Evolutionary conservation across 1,139 yeast genomes (phyloP).

Genomic region (Saccharomyces hybrid): DNA sequence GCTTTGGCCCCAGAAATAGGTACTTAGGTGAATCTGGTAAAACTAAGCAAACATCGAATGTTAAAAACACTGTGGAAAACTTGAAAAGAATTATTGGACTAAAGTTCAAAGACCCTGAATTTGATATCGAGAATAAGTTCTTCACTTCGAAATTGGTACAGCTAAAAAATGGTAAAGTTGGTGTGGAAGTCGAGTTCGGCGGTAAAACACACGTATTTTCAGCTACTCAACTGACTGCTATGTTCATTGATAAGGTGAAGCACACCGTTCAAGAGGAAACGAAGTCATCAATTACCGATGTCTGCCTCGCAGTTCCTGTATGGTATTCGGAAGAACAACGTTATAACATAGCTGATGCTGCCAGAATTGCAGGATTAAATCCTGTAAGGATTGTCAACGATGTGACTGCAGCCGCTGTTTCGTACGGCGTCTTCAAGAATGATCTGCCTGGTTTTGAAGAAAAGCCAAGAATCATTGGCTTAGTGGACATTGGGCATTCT

Average conservation of each 20-base stretch:
- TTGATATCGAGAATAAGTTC: constrained; percentile 65
- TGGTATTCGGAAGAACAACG: constrained; percentile 98
- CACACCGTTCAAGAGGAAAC: constrained; percentile 74
- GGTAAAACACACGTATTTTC: constrained; percentile 76
- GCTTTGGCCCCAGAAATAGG: constrained; percentile 85
- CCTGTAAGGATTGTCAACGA: constrained; percentile 97
- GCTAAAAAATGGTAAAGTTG: constrained; percentile 64
- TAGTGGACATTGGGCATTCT: constrained; percentile 95
- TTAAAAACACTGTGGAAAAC: constrained; percentile 93
- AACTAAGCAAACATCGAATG: constrained; percentile 91
- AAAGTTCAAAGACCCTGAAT: constrained; percentile 67
- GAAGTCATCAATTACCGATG: constrained; percentile 73
- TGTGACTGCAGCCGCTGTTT: constrained; percentile 97
- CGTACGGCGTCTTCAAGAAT: constrained; percentile 97
- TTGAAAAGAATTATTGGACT: constrained; percentile 88
- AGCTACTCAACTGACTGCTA: constrained; percentile 85
- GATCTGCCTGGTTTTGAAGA: constrained; percentile 75
- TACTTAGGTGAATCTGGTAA: constrained; percentile 92
- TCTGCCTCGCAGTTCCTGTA: constrained; percentile 90
- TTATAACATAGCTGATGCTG: constrained; percentile 94
- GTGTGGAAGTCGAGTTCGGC: constrained; percentile 76
- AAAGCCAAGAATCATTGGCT: constrained; percentile 82
- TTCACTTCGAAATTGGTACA: constrained; percentile 65
- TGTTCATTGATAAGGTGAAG: constrained; percentile 90
- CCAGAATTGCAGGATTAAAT: constrained; percentile 91